phyloP scores from a whole-genome alignment of 345 rosid species.

The Carallia pectinifolia region DNA sequence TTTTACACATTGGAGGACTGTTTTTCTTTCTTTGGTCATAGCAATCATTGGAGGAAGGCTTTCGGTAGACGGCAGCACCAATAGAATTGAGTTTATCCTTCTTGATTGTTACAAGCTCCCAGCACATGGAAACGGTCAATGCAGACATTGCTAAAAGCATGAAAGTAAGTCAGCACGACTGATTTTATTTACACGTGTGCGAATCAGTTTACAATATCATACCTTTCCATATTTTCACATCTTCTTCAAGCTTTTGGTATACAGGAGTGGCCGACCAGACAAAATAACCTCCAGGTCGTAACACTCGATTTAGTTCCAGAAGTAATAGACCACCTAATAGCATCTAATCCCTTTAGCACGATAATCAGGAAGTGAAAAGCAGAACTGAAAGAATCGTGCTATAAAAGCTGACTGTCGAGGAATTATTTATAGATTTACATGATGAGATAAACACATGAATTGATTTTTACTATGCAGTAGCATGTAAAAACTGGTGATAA shows the following conservation, averaged over 20 bases:
- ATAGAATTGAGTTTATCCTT: conserved; percentile 68
- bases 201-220: conserved; percentile 14
- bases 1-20: conserved; percentile 70
- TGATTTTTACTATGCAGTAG: neutral
- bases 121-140: conserved; percentile 73
- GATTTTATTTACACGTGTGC: neutral
- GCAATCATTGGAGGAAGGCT: conserved; percentile 74
- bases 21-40: conserved; percentile 63
- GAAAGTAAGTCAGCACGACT: conserved; percentile 14
- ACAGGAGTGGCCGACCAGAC: conserved; percentile 98
- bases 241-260: conserved; percentile 64
- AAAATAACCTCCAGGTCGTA: conserved; percentile 87
- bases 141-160: conserved; percentile 58
- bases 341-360: neutral
- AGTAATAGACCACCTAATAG: conserved; percentile 66
- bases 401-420: neutral
- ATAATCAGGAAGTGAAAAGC: too few species aligned
- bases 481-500: neutral
- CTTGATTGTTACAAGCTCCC: conserved; percentile 85
- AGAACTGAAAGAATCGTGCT: neutral
- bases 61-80: conserved; percentile 77
- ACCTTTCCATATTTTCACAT: conserved; percentile 87
- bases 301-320: conserved; percentile 78
- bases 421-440: neutral
- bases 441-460: neutral